Percentiles rank a stretch among this genome's conserved stretches.
phyloP scores from a whole-genome alignment of 148 eudicot species.

The Vaccinium vitisidaea region DNA sequence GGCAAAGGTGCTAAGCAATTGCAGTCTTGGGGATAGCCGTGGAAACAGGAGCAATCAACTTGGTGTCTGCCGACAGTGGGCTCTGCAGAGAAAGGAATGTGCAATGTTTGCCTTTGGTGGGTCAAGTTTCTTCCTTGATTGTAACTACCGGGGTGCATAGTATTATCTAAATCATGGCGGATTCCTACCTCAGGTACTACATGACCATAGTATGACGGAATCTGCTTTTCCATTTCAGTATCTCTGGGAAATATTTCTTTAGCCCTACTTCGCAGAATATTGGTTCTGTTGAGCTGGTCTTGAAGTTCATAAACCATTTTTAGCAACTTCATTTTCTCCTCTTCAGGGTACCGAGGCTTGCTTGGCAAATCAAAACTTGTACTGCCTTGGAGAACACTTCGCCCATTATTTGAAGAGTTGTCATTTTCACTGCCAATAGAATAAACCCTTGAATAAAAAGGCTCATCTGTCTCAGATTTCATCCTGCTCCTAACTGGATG shows the following conservation, averaged over 20 bases:
- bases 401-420: conserved; percentile 39
- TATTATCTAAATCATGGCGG: conserved; percentile 29
- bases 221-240: conserved; percentile 31
- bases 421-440: conserved; percentile 39
- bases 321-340: conserved; percentile 33
- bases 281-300: conserved; percentile 38
- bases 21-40: conserved; percentile 39
- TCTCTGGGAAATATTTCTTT: conserved; percentile 26
- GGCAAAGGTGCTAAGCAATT: conserved; percentile 55
- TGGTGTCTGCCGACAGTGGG: conserved; percentile 32
- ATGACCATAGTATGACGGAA: conserved; percentile 33
- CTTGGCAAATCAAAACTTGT: conserved; percentile 26
- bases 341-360: conserved; percentile 31
- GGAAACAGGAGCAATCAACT: conserved; percentile 34
- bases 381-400: conserved; percentile 28
- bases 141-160: conserved; percentile 21
- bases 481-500: conserved; percentile 26
- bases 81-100: conserved; percentile 55
- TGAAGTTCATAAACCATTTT: conserved; percentile 43
- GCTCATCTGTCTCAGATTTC: conserved; percentile 28
- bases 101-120: conserved; percentile 25
- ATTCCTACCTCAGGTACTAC: conserved; percentile 36
- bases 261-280: conserved; percentile 16
- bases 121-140: conserved; percentile 31
- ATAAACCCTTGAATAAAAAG: conserved; percentile 31